Conservation (phyloP, 148 eudicot species). For the Nepenthes gracilis region DNA sequence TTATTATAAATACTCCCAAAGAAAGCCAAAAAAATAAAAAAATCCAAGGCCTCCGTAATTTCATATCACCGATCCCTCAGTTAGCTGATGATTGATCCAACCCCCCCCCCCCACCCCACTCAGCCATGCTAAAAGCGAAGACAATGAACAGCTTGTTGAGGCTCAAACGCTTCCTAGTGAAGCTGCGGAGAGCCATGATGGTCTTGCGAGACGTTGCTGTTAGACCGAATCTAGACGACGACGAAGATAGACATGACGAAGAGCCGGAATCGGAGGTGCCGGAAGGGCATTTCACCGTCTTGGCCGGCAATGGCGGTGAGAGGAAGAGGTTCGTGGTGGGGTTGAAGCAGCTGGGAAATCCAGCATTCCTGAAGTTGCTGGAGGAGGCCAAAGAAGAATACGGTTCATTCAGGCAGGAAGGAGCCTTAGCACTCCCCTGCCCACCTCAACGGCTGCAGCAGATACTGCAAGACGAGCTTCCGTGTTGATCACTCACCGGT, state of each 20-base stretch:
- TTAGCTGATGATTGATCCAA: too few species aligned
- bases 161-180: slow-evolving; percentile 3
- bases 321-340: slow-evolving; percentile 9
- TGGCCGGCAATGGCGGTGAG: slow-evolving; percentile 6
- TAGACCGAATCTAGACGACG: neutral
- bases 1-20: too few species aligned
- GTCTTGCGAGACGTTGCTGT: neutral
- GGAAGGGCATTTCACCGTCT: slow-evolving; percentile 14
- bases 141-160: neutral
- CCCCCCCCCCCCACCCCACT: too few species aligned
- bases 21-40: too few species aligned
- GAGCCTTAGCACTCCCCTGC: slow-evolving; percentile 13
- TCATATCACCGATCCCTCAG: too few species aligned
- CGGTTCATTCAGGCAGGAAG: slow-evolving; percentile 12
- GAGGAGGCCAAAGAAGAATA: slow-evolving; percentile 13
- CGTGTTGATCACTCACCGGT: too few species aligned
- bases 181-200: slow-evolving; percentile 5
- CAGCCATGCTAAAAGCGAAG: neutral
- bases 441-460: slow-evolving; percentile 4
- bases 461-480: neutral
- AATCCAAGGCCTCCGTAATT: too few species aligned
- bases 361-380: slow-evolving; percentile 14
- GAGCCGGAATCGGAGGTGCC: neutral
- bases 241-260: neutral
- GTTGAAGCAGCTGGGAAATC: slow-evolving; percentile 9